A percentile compares a stretch with the other conserved stretches of the same genome.
phyloP scores from a whole-genome alignment of 129 eudicot species.

The Scalesia atractyloides region DNA sequence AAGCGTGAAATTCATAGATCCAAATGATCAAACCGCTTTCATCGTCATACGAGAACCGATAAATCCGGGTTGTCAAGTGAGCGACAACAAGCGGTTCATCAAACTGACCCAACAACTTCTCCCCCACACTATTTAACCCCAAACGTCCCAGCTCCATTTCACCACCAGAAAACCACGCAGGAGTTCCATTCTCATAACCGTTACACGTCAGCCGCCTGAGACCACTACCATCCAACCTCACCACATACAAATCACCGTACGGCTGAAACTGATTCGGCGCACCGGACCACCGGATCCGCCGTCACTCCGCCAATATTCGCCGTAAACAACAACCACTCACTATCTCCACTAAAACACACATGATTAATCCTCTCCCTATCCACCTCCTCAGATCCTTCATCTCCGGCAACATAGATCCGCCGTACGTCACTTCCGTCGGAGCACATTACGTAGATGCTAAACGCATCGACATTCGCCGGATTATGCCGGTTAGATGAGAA shows the following conservation, averaged over 20 bases:
- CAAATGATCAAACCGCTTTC: too few species aligned
- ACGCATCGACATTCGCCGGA: constrained; percentile 42
- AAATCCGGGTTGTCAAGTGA: too few species aligned
- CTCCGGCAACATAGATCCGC: constrained; percentile 56
- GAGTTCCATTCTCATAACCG: constrained; percentile 89
- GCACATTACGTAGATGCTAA: constrained; percentile 55
- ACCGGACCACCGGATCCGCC: constrained; percentile 69
- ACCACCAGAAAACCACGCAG: constrained; percentile 62
- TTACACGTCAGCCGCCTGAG: constrained; percentile 73
- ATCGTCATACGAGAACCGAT: too few species aligned
- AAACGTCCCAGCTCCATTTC: constrained; percentile 37
- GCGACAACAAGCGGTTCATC: constrained; percentile 49
- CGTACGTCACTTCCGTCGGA: constrained; percentile 60
- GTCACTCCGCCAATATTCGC: constrained; percentile 79
- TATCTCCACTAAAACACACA: constrained; percentile 69
- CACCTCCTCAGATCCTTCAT: constrained; percentile 45
- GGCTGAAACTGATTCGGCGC: constrained; percentile 93
- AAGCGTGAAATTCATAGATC: too few species aligned
- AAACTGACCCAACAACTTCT: constrained; percentile 63
- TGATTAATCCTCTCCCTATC: constrained; percentile 78
- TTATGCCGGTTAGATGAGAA: constrained; percentile 80
- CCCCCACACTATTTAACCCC: constrained; percentile 32
- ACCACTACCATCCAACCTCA: constrained; percentile 69
- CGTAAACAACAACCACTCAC: constrained; percentile 78
- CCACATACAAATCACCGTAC: constrained; percentile 65